These are phyloP conservation scores for Paecilomyces variotii DNA, from an alignment of 2,329 filamentous ascomycete genomes.

Conservation along the genomic window DNA sequence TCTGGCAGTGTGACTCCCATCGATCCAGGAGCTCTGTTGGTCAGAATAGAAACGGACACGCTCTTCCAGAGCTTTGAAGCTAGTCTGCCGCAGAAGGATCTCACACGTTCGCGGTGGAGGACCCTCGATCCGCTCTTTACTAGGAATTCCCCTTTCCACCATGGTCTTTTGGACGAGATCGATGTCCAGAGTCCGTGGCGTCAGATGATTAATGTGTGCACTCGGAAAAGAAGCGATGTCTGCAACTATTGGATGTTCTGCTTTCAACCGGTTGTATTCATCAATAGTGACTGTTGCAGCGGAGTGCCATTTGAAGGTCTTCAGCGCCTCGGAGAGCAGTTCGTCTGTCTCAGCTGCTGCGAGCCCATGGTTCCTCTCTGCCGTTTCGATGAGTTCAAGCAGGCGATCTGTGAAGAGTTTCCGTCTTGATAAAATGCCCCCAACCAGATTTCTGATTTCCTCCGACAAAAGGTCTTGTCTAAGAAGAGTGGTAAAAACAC, in stretches of 20 bases:
- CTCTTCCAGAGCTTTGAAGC: constrained; percentile 46
- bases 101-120: constrained; percentile 39
- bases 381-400: constrained; percentile 21
- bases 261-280: constrained; percentile 36
- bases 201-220: constrained; percentile 48
- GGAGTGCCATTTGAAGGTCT: constrained; percentile 38
- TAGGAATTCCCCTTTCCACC: constrained; percentile 32
- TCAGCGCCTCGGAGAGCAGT: constrained; percentile 33
- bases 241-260: constrained; percentile 42
- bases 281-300: constrained; percentile 23
- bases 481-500: constrained; percentile 26
- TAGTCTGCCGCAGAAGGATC: constrained; percentile 47
- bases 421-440: constrained; percentile 20
- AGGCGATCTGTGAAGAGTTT: constrained; percentile 31
- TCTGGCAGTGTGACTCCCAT: constrained; percentile 41
- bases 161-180: constrained; percentile 38
- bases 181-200: constrained; percentile 45
- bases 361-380: constrained; percentile 18
- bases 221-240: constrained; percentile 39
- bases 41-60: constrained; percentile 32
- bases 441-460: constrained; percentile 18
- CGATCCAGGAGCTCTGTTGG: constrained; percentile 8
- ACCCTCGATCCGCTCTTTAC: constrained; percentile 46
- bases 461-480: constrained; percentile 29
- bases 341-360: constrained; percentile 16